These are phyloP conservation scores for Chlorencoelia australis DNA, from an alignment of 2,329 filamentous ascomycete species.

Conservation along the genomic window DNA sequence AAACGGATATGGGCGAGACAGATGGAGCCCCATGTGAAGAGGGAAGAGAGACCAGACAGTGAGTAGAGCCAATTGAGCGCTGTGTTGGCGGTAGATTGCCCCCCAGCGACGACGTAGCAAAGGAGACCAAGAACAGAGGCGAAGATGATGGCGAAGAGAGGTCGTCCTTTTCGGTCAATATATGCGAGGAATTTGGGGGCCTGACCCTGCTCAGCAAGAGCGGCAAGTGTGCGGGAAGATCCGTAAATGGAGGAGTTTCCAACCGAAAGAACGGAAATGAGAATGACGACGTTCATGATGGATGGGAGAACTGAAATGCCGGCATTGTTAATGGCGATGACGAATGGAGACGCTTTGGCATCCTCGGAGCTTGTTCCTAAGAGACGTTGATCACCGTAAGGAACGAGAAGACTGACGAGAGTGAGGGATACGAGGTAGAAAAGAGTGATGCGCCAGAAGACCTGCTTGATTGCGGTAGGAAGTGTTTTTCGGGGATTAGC, in stretches of 20 bases:
- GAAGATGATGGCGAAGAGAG: conserved; percentile 38
- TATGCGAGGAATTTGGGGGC: conserved; percentile 47
- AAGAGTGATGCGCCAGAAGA: conserved; percentile 43
- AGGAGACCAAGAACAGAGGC: conserved; percentile 30
- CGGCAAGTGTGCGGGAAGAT: conserved; percentile 47
- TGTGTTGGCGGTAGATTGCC: conserved; percentile 33
- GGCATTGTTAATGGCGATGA: conserved; percentile 45
- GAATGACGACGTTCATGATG: conserved; percentile 50
- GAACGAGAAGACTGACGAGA: conserved; percentile 41
- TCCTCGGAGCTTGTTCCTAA: conserved; percentile 26
- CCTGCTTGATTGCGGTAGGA: conserved; percentile 41
- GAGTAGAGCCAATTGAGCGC: conserved; percentile 57
- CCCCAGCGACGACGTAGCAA: conserved; percentile 41
- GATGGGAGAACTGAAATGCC: conserved; percentile 40
- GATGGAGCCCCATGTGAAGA: conserved; percentile 54
- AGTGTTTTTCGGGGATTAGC: conserved; percentile 38
- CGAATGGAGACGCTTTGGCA: conserved; percentile 41
- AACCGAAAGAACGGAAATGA: conserved; percentile 48
- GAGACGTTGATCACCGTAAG: conserved; percentile 33
- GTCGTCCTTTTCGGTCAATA: conserved; percentile 47
- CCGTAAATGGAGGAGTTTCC: conserved; percentile 50
- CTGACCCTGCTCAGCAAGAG: conserved; percentile 48
- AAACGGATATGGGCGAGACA: conserved; percentile 60
- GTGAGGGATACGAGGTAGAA: conserved; percentile 44
- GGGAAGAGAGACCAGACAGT: conserved; percentile 49